These are phyloP conservation scores for Stereocaulon alpinum DNA, from an alignment of 495 filamentous ascomycete genomes.

Conservation along the genomic window DNA sequence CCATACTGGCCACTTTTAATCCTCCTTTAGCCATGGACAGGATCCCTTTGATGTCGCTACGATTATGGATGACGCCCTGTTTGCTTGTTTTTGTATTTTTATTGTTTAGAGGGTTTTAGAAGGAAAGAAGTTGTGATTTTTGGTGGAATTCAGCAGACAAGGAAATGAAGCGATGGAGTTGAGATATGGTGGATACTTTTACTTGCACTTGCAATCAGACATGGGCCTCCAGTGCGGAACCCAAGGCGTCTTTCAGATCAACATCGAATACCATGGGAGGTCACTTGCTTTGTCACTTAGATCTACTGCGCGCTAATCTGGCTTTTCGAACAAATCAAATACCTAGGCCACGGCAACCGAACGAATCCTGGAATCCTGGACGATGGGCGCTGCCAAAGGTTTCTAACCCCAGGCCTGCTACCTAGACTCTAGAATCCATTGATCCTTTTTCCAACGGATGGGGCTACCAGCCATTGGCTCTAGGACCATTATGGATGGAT, in stretches of 20 bases:
- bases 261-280: conserved; percentile 6
- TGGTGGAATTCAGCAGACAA: background rate
- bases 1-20: background rate
- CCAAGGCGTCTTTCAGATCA: background rate
- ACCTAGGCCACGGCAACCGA: background rate
- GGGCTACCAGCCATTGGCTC: background rate
- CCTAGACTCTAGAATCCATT: background rate
- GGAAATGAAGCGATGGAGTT: too few species aligned
- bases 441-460: background rate
- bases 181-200: background rate
- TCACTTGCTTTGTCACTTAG: background rate
- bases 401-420: background rate
- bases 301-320: conserved; percentile 2
- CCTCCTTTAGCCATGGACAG: background rate
- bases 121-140: background rate
- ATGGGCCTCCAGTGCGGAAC: background rate
- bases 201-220: background rate
- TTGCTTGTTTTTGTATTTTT: conserved; percentile 2
- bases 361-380: background rate
- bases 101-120: conserved; percentile 7
- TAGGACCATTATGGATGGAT: background rate
- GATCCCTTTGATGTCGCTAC: conserved; percentile 1
- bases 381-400: background rate
- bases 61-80: conserved; percentile 9
- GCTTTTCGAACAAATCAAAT: background rate